A percentile compares a stretch with the other conserved stretches of the same genome.
phyloP scores from a whole-genome alignment of 306 rosid genomes.

The Pyrus communis region DNA sequence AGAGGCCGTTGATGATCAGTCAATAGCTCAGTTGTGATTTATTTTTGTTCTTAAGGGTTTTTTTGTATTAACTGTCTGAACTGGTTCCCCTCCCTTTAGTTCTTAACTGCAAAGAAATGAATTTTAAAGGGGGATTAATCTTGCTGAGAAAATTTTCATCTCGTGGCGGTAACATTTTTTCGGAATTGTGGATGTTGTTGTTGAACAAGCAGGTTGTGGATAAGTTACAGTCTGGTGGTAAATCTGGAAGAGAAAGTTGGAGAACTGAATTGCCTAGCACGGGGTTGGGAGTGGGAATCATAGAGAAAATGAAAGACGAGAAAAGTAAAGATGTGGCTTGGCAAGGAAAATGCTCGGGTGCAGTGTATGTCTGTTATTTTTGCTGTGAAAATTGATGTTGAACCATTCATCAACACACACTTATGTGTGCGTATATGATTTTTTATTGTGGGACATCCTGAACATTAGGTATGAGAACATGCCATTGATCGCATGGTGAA shows the following conservation, averaged over 20 bases:
- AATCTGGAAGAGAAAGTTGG: conserved; percentile 75
- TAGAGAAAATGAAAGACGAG: conserved; percentile 65
- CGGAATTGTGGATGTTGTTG: conserved; percentile 19
- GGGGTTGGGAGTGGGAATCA: conserved; percentile 61
- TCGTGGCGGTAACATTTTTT: neutral
- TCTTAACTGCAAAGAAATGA: neutral
- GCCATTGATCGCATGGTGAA: neutral
- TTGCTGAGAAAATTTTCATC: neutral
- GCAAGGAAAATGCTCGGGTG: conserved; percentile 99
- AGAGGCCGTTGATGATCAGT: neutral
- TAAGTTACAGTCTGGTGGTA: conserved; percentile 58
- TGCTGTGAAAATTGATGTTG: neutral
- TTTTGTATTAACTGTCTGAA: neutral
- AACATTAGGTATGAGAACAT: neutral
- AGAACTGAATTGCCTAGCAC: conserved; percentile 54
- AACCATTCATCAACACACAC: neutral
- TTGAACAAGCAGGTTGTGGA: conserved; percentile 65
- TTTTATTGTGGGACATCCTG: neutral
- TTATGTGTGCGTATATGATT: neutral
- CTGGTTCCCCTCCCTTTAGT: neutral
- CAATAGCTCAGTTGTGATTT: neutral
- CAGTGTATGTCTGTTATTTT: conserved; percentile 70
- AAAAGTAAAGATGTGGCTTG: conserved; percentile 65
- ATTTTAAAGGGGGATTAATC: no score
- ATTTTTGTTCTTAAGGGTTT: neutral